phyloP scores from a whole-genome alignment of 305 asterid species.

The Fraxinus greggii region DNA sequence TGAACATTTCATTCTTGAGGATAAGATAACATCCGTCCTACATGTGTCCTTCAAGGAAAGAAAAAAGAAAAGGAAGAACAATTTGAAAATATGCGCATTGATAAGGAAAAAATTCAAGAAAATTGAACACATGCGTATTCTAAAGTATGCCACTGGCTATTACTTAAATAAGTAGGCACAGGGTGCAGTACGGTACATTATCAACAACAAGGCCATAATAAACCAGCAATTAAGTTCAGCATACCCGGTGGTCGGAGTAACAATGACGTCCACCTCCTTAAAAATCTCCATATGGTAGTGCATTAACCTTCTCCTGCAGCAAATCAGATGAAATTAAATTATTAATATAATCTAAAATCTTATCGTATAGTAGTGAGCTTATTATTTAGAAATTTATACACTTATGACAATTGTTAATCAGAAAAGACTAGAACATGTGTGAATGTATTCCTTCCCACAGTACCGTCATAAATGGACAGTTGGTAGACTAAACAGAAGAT shows the following conservation, averaged over 20 bases:
- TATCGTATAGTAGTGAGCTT: constrained; percentile 8
- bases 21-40: background rate
- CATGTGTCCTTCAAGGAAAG: background rate
- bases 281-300: constrained; percentile 73
- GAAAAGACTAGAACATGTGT: background rate
- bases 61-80: background rate
- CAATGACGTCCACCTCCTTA: constrained; percentile 79
- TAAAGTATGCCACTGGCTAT: background rate
- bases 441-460: background rate
- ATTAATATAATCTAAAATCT: constrained; percentile 4
- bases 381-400: background rate
- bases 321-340: constrained; percentile 5
- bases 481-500: background rate
- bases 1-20: background rate
- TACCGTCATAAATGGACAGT: background rate
- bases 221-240: constrained; percentile 21
- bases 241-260: constrained; percentile 96
- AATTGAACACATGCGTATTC: background rate
- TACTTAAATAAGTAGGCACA: background rate
- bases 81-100: background rate
- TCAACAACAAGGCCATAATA: constrained; percentile 1
- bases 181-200: background rate
- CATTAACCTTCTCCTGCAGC: constrained; percentile 88
- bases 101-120: background rate
- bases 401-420: background rate